phyloP scores from a whole-genome alignment of 805 yeast species.

The Barnettozyma salicaria region DNA sequence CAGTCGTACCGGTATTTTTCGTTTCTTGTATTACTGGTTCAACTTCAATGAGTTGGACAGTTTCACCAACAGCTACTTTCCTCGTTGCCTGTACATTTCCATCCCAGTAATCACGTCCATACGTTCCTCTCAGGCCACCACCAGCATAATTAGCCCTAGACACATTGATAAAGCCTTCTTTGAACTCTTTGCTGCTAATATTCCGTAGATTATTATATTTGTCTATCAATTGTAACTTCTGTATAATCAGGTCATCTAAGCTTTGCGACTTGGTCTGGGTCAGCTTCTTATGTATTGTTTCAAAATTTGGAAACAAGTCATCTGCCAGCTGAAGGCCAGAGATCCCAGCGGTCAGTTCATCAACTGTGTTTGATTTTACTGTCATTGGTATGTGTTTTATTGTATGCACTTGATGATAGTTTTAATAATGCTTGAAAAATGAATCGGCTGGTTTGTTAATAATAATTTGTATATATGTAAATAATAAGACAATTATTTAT shows the following conservation, averaged over 20 bases:
- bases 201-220: slow-evolving; percentile 9
- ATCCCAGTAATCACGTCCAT: slow-evolving; percentile 40
- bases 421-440: no score
- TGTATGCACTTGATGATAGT: no score
- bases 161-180: slow-evolving; percentile 34
- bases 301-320: slow-evolving; percentile 12
- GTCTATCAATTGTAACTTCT: slow-evolving; percentile 12
- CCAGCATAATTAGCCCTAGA: slow-evolving; percentile 41
- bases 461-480: no score
- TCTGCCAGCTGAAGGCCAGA: slow-evolving; percentile 8
- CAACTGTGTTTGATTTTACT: slow-evolving; percentile 1
- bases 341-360: neutral
- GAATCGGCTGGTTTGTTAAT: neutral
- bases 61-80: slow-evolving; percentile 6
- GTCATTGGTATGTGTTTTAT: no score
- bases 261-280: neutral
- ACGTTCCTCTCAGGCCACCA: slow-evolving; percentile 25
- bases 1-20: neutral
- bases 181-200: slow-evolving; percentile 7
- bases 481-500: neutral
- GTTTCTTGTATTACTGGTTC: slow-evolving; percentile 2
- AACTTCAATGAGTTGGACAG: neutral
- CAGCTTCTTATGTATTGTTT: neutral
- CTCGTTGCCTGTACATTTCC: slow-evolving; percentile 25
- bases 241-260: neutral